Evolutionary conservation across 2,329 filamentous ascomycete genomes (phyloP).

Genomic region (Aureobasidium sp.): DNA sequence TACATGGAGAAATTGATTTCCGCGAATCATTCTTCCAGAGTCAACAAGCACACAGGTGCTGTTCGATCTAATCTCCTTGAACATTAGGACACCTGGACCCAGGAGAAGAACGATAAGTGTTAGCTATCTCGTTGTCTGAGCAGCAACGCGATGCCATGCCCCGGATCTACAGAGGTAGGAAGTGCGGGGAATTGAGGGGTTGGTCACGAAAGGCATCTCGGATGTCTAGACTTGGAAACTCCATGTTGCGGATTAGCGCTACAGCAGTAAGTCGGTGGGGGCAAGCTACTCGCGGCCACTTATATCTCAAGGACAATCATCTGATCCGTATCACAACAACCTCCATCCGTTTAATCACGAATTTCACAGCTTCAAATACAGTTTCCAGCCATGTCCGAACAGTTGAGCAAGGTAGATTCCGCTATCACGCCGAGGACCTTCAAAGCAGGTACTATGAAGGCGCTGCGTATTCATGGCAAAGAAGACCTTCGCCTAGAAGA

Average conservation of each 20-base stretch:
- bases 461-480: constrained; percentile 33
- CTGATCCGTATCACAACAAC: neutral
- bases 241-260: neutral
- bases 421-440: neutral
- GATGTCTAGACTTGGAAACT: constrained; percentile 1
- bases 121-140: neutral
- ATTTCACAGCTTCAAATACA: neutral
- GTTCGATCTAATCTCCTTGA: neutral
- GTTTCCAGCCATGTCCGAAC: neutral
- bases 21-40: neutral
- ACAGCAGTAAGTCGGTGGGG: neutral
- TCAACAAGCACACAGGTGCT: neutral
- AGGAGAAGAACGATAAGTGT: neutral
- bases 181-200: constrained; percentile 14
- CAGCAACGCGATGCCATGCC: neutral
- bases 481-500: constrained; percentile 31
- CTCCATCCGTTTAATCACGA: neutral
- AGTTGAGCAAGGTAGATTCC: constrained; percentile 7
- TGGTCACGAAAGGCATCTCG: neutral
- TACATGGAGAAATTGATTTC: neutral
- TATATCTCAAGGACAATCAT: neutral
- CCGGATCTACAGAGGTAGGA: neutral
- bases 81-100: too few relatives aligned
- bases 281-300: neutral
- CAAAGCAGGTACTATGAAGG: constrained; percentile 26